A percentile compares a stretch with the other conserved stretches of the same genome.
Conservation (phyloP, 2,329 filamentous ascomycete genomes). For the Diaporthe batatas region DNA sequence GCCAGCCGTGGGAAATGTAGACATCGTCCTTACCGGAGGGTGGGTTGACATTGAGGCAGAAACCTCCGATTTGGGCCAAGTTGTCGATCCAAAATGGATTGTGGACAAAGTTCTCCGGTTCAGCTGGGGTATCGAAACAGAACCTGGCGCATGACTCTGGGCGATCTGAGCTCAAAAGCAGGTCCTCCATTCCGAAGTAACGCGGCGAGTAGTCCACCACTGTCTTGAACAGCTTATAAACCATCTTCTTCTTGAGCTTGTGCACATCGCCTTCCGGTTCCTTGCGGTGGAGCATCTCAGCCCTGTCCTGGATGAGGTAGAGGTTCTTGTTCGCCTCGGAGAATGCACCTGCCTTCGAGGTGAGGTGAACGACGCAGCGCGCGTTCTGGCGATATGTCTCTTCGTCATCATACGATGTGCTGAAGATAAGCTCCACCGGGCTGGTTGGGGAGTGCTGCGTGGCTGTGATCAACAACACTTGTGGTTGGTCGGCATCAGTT, state of each 20-base stretch:
- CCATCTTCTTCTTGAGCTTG: conserved; percentile 72
- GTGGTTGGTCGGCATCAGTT: conserved; percentile 70
- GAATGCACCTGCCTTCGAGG: conserved; percentile 31
- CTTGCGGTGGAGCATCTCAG: conserved; percentile 5
- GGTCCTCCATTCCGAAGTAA: conserved; percentile 70
- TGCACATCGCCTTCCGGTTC: not conserved
- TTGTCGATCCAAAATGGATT: conserved; percentile 71
- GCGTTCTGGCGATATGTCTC: conserved; percentile 75
- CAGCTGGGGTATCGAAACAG: conserved; percentile 57
- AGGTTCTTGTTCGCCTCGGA: conserved; percentile 38
- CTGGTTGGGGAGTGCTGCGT: conserved; percentile 69
- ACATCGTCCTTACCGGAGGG: conserved; percentile 66
- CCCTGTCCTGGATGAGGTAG: conserved; percentile 32
- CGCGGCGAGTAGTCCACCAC: conserved; percentile 73
- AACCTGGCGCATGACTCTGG: conserved; percentile 59
- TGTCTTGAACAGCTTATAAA: conserved; percentile 65
- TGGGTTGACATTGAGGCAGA: conserved; percentile 71
- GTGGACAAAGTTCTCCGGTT: conserved; percentile 61
- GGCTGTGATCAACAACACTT: conserved; percentile 67
- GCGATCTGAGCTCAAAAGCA: conserved; percentile 63
- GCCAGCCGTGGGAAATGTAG: conserved; percentile 72
- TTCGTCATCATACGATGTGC: conserved; percentile 67
- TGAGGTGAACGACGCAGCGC: conserved; percentile 69
- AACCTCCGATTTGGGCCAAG: conserved; percentile 69
- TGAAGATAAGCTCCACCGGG: conserved; percentile 72